Percentiles rank a stretch among this genome's conserved stretches.
phyloP scores from a whole-genome alignment of 225 moss, liverwort and hornwort genomes.

The Climacium dendroides region DNA sequence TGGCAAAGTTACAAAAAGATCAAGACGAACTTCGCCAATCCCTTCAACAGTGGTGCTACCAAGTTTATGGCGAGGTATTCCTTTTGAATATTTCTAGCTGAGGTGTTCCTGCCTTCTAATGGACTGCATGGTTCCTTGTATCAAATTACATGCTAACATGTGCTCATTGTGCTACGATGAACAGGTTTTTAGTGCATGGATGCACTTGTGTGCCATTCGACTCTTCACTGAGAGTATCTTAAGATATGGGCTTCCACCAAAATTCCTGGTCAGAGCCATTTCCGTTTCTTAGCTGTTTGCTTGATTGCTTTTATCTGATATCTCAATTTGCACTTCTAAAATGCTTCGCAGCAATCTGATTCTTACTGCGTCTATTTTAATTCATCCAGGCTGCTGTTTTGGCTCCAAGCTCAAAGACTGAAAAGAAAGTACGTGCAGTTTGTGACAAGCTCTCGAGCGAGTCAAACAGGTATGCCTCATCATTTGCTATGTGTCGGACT shows the following conservation, averaged over 20 bases:
- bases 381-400: slow-evolving; percentile 67
- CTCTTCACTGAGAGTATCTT: slow-evolving; percentile 93
- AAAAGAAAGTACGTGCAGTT: slow-evolving; percentile 75
- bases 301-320: neutral
- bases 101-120: neutral
- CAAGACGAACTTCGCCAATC: slow-evolving; percentile 62
- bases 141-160: neutral
- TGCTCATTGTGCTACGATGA: neutral
- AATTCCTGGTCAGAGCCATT: slow-evolving; percentile 56
- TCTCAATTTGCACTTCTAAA: neutral
- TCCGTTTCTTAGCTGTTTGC: neutral
- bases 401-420: slow-evolving; percentile 62
- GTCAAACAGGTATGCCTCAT: slow-evolving; percentile 36
- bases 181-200: slow-evolving; percentile 90
- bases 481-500: neutral
- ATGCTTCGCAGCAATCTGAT: neutral
- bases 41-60: slow-evolving; percentile 92
- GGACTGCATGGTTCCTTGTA: neutral
- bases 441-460: slow-evolving; percentile 65
- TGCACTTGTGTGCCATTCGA: slow-evolving; percentile 89
- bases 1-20: slow-evolving; percentile 49
- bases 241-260: slow-evolving; percentile 92
- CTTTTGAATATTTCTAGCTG: neutral
- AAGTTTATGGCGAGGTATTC: slow-evolving; percentile 86
- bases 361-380: neutral